A percentile compares a stretch with the other conserved stretches of the same genome.
Conservation (phyloP, 129 eudicot genomes). For the Helianthus annuus region DNA sequence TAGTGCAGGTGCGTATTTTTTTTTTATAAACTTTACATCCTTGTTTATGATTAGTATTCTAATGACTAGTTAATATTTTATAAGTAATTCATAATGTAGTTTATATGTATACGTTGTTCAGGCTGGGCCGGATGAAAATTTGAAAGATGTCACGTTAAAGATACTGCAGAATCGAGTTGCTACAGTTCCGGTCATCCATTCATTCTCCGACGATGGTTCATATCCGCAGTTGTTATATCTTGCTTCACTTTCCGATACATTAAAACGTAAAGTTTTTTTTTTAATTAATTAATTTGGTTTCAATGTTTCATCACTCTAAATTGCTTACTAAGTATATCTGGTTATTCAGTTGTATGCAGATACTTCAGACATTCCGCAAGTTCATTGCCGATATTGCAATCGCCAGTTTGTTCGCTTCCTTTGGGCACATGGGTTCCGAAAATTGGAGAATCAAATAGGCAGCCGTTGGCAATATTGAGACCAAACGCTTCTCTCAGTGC, state of each 20-base stretch:
- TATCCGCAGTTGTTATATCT: conserved; percentile 85
- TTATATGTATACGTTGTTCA: conserved; percentile 37
- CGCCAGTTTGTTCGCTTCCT: conserved; percentile 70
- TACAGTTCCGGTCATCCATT: conserved; percentile 72
- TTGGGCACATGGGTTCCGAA: conserved; percentile 93
- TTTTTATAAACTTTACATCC: conserved; percentile 9
- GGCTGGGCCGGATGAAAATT: conserved; percentile 77
- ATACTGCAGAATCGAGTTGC: conserved; percentile 72
- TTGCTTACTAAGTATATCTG: conserved; percentile 32
- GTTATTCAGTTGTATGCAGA: conserved; percentile 78
- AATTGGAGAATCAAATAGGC: conserved; percentile 73
- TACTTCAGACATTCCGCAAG: conserved; percentile 72
- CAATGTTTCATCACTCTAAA: neutral
- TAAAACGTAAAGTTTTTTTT: conserved; percentile 53
- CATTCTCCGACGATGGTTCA: conserved; percentile 62
- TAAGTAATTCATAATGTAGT: neutral
- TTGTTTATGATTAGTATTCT: neutral
- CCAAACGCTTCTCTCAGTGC: conserved; percentile 81
- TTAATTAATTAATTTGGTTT: neutral
- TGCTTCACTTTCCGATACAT: conserved; percentile 80
- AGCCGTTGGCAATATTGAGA: conserved; percentile 74
- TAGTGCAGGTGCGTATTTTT: conserved; percentile 58
- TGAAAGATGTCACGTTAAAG: conserved; percentile 71
- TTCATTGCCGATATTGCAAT: conserved; percentile 77
- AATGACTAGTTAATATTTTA: conserved; percentile 4